Percentiles rank a stretch among this genome's conserved stretches.
These are phyloP conservation scores for Naganishia sp. DNA, from an alignment of 1,284 basidiomycete genomes.

Conservation along the genomic window DNA sequence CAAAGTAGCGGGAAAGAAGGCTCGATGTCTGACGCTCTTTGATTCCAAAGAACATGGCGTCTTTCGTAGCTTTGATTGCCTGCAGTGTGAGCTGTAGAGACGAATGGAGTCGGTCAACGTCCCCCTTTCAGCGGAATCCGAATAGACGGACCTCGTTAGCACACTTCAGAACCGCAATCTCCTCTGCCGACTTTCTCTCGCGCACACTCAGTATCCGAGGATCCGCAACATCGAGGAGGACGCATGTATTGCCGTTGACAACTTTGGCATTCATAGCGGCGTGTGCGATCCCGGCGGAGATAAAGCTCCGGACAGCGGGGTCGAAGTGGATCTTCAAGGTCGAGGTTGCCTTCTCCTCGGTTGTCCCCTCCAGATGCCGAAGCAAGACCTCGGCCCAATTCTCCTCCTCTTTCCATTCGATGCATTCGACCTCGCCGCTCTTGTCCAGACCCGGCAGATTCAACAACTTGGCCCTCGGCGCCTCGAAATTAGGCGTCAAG, in stretches of 20 bases:
- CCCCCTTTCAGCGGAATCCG: background rate
- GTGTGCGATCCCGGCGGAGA: slow-evolving; percentile 57
- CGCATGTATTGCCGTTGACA: slow-evolving; percentile 28
- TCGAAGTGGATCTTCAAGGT: slow-evolving; percentile 60
- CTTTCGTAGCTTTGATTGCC: slow-evolving; percentile 67
- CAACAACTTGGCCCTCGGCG: slow-evolving; percentile 62
- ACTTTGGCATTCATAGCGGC: slow-evolving; percentile 42
- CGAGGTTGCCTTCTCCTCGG: slow-evolving; percentile 25
- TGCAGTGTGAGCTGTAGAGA: slow-evolving; percentile 66
- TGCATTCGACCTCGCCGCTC: slow-evolving; percentile 56
- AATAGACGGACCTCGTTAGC: slow-evolving; percentile 67
- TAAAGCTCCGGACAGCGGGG: slow-evolving; percentile 60
- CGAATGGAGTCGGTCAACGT: background rate
- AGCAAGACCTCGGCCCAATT: slow-evolving; percentile 66
- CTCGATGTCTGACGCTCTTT: slow-evolving; percentile 67
- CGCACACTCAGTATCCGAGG: slow-evolving; percentile 63
- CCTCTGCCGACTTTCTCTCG: slow-evolving; percentile 70
- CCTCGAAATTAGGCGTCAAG: slow-evolving; percentile 76
- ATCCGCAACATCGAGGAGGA: slow-evolving; percentile 58
- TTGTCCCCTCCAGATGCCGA: slow-evolving; percentile 50
- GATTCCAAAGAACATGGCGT: slow-evolving; percentile 68
- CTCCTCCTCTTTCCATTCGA: slow-evolving; percentile 73
- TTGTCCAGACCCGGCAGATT: slow-evolving; percentile 57
- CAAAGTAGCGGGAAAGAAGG: slow-evolving; percentile 63
- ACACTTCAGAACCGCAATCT: slow-evolving; percentile 71